Evolutionary conservation across 768 basidiomycete genomes (phyloP), one percentile per base, ranked within the genome.

Genomic region (Suillus spraguei): DNA sequence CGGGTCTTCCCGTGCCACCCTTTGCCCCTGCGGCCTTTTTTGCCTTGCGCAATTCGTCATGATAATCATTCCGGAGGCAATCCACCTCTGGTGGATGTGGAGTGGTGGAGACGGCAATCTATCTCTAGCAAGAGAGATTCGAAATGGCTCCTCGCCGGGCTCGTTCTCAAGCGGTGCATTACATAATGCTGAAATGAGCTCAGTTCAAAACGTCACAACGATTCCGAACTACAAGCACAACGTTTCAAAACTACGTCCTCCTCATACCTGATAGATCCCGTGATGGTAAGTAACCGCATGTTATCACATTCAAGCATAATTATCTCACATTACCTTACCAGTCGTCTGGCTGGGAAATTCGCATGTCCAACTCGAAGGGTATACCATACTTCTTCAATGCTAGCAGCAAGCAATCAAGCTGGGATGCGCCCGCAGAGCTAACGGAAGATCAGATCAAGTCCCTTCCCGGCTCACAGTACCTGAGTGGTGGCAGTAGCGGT

Each of bases 301-400:
- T 69, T 33, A 38, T 9, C 16, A 39, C 24, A 3, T 39, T 58
- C 6, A 58, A 58, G 17, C 17, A 20, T 17, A 17, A 41, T 58
- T 58, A 11, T 41, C 56, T 58, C 20, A 58, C 39, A 10, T 58
- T 4, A 1, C 24, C n/a, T 58, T 11, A 28, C 17, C 28, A 63
- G 61, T 62, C 63, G 16, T 54, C 73, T 2, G 66, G 55, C 28
- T 98, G 94, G 95, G 93, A 97, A 85, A 81, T 98, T 66, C 89
- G 94, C 64, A 84, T 94, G 81, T 96, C 94, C 50, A 87, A 76
- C 72, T 90, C 92, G 24, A 87, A 87, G 70, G 75, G 82, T 32
- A 74, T 92, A 41, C 91, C 94, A 17, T 99, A 99, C 82, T 99
- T 89, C 80, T 97, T 86, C 88, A 92, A 97, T 76, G 68, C 78